phyloP scores from a whole-genome alignment of 2,329 filamentous ascomycete species.

The Clarireedia homoeocarpa region DNA sequence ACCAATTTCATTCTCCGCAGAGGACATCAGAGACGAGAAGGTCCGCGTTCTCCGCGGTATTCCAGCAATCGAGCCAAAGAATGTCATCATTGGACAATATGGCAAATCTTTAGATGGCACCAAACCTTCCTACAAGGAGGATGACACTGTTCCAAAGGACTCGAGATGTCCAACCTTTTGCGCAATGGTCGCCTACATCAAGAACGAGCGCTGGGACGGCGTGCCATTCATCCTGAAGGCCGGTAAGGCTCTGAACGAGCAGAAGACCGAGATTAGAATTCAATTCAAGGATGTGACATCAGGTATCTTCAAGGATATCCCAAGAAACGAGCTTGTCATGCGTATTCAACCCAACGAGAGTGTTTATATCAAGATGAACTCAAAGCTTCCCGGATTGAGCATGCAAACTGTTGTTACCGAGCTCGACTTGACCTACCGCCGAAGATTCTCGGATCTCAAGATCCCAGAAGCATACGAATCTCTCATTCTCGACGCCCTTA shows the following conservation, averaged over 20 bases:
- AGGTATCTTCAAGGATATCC: conserved; percentile 99
- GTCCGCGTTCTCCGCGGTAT: conserved; percentile 92
- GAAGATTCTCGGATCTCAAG: conserved; percentile 98
- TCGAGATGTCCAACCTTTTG: conserved; percentile 98
- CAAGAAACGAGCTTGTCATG: conserved; percentile 97
- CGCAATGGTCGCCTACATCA: conserved; percentile 94
- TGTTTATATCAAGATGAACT: conserved; percentile 99
- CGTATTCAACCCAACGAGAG: conserved; percentile 99
- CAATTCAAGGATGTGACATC: conserved; percentile 99
- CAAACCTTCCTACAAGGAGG: conserved; percentile 97
- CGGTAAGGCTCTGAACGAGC: conserved; percentile 96
- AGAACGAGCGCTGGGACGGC: conserved; percentile 99
- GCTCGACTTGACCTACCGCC: conserved; percentile 94
- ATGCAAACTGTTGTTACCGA: conserved; percentile 99
- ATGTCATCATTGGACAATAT: conserved; percentile 99
- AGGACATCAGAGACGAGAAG: conserved; percentile 98
- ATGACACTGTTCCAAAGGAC: conserved; percentile 95
- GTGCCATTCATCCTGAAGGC: conserved; percentile 99
- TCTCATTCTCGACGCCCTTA: conserved; percentile 91
- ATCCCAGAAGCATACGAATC: conserved; percentile 99
- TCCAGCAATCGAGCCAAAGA: conserved; percentile 93
- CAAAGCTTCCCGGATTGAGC: conserved; percentile 92
- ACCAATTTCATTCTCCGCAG: conserved; percentile 93
- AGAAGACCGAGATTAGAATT: conserved; percentile 98
- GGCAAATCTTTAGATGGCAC: conserved; percentile 90